These are phyloP conservation scores for Pyricularia pennisetigena DNA, from an alignment of 2,329 filamentous ascomycete species.

Conservation along the genomic window DNA sequence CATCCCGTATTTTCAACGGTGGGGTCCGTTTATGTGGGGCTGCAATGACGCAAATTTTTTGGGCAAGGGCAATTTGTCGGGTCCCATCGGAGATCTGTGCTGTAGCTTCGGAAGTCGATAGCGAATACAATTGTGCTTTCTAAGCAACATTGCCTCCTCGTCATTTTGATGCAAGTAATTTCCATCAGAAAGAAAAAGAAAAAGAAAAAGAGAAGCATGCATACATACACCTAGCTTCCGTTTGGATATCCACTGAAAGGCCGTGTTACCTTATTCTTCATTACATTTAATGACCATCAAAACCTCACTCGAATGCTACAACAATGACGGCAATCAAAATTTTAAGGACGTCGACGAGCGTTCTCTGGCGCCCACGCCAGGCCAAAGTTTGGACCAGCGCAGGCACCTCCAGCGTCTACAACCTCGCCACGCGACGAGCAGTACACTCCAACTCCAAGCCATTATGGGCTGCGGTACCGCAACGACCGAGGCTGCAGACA, in stretches of 20 bases:
- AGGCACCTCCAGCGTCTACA: conserved; percentile 9
- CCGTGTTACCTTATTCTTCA: neutral
- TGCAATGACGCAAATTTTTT: conserved; percentile 3
- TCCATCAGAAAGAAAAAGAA: neutral
- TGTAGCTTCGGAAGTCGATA: neutral
- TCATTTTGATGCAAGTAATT: neutral
- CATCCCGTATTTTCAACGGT: neutral
- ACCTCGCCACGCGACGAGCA: conserved; percentile 16
- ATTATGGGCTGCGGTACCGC: conserved; percentile 14
- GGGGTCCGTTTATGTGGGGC: neutral
- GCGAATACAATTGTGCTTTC: neutral
- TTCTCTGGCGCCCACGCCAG: conserved; percentile 11
- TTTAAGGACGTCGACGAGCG: conserved; percentile 9
- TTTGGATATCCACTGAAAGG: neutral
- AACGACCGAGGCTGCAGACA: conserved; percentile 15
- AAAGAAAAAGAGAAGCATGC: neutral
- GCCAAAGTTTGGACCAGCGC: neutral
- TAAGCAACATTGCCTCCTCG: neutral
- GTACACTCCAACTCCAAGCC: conserved; percentile 14
- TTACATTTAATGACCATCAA: neutral
- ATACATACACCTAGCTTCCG: neutral
- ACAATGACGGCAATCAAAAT: conserved; percentile 17
- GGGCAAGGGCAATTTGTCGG: conserved; percentile 1
- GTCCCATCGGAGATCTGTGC: conserved; percentile 2
- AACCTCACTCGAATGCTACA: neutral